Base-by-base conservation (phyloP, 495 filamentous ascomycete species). In the Daldinia childiae region DNA sequence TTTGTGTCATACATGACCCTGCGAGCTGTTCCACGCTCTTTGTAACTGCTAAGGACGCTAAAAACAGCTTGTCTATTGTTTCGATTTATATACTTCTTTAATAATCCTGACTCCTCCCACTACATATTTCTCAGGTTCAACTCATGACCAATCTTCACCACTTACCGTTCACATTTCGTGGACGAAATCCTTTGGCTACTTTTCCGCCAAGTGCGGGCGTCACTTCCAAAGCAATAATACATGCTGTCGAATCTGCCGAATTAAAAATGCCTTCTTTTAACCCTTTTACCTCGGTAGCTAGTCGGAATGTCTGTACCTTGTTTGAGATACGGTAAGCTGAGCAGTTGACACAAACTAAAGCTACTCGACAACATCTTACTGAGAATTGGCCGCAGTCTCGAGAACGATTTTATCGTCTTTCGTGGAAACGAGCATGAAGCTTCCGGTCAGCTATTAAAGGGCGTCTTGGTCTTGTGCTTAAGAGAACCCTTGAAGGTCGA, bases 341-440 rank as follows among this genome's bases (percentile, higher is more conserved):
- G 27, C 45, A 51, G 24, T 59, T 43, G 24, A 62, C 15, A 59
- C 45, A 26, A 21, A 45, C 12, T 2, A 27, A 45, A 50, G 52
- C n/a, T 14, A 24, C 56, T 48, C n/a, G 30, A 67, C 50, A 38
- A 4, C 11, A 26, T 29, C n/a, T 64, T 72, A 54, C 48, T 74
- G 66, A 74, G 50, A 68, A 56, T 59, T 43, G 14, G 17, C 21
- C 50, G 24, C 71, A 96, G 93, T 21, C 86, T 94, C 62, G 91
- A 94, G 21, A 88, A 92, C 66, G 90, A 92, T 66, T 90, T 94
- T 43, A 85, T 95, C 60, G 87, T 95, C 12, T 89, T 97, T 43
- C 90, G 92, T 21, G 93, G 93, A 45, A 84, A 79, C 66, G 88
- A 91, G 57, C 83, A 90, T 68, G 93, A 96, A 76, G 90, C 93